Percentiles rank a stretch among this genome's conserved stretches.
Conservation (phyloP, 768 basidiomycete species). For the Psilocybe tampanensis region DNA sequence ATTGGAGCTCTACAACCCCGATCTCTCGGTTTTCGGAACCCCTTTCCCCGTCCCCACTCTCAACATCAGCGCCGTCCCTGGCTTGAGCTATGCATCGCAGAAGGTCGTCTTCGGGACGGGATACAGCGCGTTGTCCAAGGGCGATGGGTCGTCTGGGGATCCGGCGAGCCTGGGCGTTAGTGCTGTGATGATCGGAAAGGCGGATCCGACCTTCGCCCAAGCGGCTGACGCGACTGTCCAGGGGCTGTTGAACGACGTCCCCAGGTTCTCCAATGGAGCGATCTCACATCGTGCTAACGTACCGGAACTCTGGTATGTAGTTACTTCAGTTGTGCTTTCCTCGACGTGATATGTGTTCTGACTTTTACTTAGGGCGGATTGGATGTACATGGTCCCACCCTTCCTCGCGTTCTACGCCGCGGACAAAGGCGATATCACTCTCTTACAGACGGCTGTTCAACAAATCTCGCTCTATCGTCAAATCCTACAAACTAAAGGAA, state of each 20-base stretch:
- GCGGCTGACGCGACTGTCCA: conserved; percentile 37
- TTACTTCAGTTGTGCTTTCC: conserved; percentile 1
- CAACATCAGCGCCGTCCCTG: conserved; percentile 22
- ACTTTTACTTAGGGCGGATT: conserved; percentile 43
- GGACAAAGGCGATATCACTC: conserved; percentile 32
- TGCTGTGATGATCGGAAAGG: conserved; percentile 45
- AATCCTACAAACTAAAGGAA: conserved; percentile 33
- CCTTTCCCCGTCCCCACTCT: conserved; percentile 37
- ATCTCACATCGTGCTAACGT: conserved; percentile 44
- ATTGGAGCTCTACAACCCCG: conserved; percentile 44
- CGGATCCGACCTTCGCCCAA: conserved; percentile 31
- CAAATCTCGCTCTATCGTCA: conserved; percentile 43
- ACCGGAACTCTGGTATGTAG: conserved; percentile 47
- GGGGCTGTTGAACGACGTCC: conserved; percentile 35
- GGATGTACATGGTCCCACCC: conserved; percentile 53
- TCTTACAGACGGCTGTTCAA: conserved; percentile 38
- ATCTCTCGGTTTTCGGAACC: conserved; percentile 43
- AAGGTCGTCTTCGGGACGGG: conserved; percentile 39
- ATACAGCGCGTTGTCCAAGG: conserved; percentile 33
- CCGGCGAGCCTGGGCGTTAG: conserved; percentile 50
- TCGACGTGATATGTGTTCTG: conserved; percentile 4
- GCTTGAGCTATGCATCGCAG: conserved; percentile 39
- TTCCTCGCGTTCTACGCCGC: conserved; percentile 52
- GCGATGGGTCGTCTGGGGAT: conserved; percentile 45
- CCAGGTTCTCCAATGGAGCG: conserved; percentile 44